Base-by-base conservation (phyloP, 2,329 filamentous ascomycete genomes). In the Fusarium keratoplasticum region DNA sequence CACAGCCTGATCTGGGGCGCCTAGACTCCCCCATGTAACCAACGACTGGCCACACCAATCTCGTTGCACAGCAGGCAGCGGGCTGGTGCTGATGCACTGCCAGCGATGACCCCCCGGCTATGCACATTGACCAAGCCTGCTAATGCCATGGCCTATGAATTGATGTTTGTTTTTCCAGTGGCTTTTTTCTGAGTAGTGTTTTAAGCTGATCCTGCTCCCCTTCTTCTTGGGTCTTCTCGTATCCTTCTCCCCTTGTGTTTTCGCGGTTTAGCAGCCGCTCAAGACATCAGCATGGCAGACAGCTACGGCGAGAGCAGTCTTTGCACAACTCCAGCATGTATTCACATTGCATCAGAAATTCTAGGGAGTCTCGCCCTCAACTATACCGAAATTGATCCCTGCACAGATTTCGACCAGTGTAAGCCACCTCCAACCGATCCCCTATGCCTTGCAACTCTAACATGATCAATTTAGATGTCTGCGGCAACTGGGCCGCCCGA, bases 341-440 rank as follows among this genome's bases (percentile, higher is more conserved):
- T 81, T 1, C 79, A 81, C 57, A 74, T 80, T 18, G 79, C 80
- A n/a, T 80, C 80, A 0, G 78, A 82, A 27, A 76, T 82, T 13
- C 66, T 81, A 0, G 76, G 74, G 22, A 79, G 75, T 14, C 64
- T 82, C 0, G 77, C 80, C 2, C 71, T 76, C 13, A 72, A 90
- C 60, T 91, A 93, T 80, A 84, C 88, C 68, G 81, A 89, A 3
- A 83, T 94, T 42, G 91, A 94, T 78, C 89, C 92, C 2, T 94
- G 92, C 76, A 87, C 85, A n/a, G 82, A 93, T 77, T 94, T 94
- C 69, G 90, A 93, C 69, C 85, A 91, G 78, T 87, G 91, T 65
- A 36, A 50, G 68, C 22, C 2, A 8, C 5, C 25, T 20, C 10
- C 16, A 58, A 44, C 13, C 1, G 5, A 22, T 1, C 3, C 29